Conservation (phyloP, 805 yeast species). For the Lipomyces anomalus region DNA sequence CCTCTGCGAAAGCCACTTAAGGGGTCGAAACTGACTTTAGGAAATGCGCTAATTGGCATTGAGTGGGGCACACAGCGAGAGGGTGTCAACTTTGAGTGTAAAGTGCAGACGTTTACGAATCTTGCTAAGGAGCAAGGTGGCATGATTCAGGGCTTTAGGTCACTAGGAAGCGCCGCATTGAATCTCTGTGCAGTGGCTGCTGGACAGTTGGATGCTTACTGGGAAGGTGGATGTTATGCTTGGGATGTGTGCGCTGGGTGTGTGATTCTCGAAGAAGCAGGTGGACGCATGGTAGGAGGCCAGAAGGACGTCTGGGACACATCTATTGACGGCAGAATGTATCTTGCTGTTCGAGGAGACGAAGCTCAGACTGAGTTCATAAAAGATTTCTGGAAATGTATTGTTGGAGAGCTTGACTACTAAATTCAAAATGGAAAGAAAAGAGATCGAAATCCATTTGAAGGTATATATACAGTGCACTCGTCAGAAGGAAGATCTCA, state of each 20-base stretch:
- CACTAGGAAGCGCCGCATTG: constrained; percentile 61
- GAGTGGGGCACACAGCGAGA: constrained; percentile 59
- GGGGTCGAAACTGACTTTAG: constrained; percentile 38
- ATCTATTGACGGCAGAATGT: constrained; percentile 47
- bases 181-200: constrained; percentile 53
- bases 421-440: constrained; percentile 11
- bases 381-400: constrained; percentile 47
- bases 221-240: constrained; percentile 67
- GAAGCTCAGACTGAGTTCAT: constrained; percentile 43
- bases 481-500: too few relatives aligned
- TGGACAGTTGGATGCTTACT: constrained; percentile 55
- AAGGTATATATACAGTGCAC: too few relatives aligned
- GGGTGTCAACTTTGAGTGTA: constrained; percentile 45
- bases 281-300: constrained; percentile 54
- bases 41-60: constrained; percentile 50
- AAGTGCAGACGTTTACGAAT: constrained; percentile 44
- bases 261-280: constrained; percentile 55
- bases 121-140: constrained; percentile 49
- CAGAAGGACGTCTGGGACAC: constrained; percentile 46
- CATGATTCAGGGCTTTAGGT: constrained; percentile 55
- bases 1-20: constrained; percentile 33
- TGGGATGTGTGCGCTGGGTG: constrained; percentile 72
- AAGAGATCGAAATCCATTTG: too few relatives aligned
- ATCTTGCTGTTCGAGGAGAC: constrained; percentile 54
- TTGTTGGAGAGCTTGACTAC: constrained; percentile 44